Percentiles rank a stretch among this genome's conserved stretches.
Evolutionary conservation across 768 basidiomycete genomes (phyloP).

Genomic region (Naganishia onofrii): DNA sequence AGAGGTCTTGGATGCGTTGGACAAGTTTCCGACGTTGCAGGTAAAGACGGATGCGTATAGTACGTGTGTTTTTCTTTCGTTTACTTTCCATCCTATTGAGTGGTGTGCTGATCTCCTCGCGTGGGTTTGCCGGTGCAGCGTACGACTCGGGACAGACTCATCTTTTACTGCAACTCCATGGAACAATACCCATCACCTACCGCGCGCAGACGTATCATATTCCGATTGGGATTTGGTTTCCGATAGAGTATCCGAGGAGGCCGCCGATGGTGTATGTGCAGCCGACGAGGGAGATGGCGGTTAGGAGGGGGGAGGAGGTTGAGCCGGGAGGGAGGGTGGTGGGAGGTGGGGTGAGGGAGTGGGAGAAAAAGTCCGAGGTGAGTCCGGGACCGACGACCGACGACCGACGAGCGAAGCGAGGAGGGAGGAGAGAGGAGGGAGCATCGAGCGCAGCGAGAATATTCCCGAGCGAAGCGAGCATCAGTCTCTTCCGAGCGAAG

Average conservation of each 20-base stretch:
- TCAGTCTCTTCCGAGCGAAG: not conserved
- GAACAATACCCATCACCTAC: constrained; percentile 82
- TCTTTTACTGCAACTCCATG: constrained; percentile 83
- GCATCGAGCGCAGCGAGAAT: too few relatives aligned
- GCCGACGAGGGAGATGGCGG: constrained; percentile 84
- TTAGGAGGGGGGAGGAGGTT: constrained; percentile 70
- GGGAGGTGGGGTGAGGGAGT: constrained; percentile 72
- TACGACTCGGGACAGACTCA: constrained; percentile 94
- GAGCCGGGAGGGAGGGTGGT: constrained; percentile 59
- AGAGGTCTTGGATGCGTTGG: constrained; percentile 45
- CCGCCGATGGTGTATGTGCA: constrained; percentile 88
- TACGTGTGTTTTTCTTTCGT: constrained; percentile 31
- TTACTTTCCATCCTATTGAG: too few relatives aligned
- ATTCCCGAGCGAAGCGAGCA: not conserved
- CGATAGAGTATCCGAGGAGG: constrained; percentile 73
- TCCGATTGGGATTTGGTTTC: constrained; percentile 83
- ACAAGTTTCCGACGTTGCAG: constrained; percentile 40
- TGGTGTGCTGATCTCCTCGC: not conserved
- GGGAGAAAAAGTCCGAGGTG: constrained; percentile 83
- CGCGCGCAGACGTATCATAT: constrained; percentile 81
- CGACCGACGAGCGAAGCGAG: not conserved
- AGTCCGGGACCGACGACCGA: constrained; percentile 38
- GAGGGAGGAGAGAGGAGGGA: not conserved
- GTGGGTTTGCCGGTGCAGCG: constrained; percentile 62
- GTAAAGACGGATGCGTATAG: constrained; percentile 54